These are phyloP conservation scores for Trypethelium eluteriae DNA, from an alignment of 495 filamentous ascomycete species.

Conservation along the genomic window DNA sequence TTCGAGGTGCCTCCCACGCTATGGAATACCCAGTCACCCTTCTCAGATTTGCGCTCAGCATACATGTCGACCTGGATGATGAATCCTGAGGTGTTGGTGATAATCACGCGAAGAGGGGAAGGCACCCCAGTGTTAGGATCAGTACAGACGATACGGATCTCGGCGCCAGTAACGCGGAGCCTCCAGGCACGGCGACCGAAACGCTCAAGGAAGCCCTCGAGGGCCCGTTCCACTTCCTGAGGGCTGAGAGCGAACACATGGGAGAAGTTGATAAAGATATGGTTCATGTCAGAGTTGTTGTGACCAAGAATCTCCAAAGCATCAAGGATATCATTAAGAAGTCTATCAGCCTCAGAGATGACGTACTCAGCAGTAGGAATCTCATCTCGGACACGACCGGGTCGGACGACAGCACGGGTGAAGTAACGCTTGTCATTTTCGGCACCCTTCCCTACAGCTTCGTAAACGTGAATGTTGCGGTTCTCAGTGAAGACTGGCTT, in stretches of 20 bases:
- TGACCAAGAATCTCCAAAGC: constrained; percentile 96
- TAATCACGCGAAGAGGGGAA: constrained; percentile 89
- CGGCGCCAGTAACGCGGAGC: constrained; percentile 91
- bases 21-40: constrained; percentile 95
- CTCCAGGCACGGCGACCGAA: constrained; percentile 95
- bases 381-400: constrained; percentile 88
- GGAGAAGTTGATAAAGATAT: constrained; percentile 99
- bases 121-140: constrained; percentile 76
- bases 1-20: constrained; percentile 91
- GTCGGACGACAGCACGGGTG: constrained; percentile 84
- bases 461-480: constrained; percentile 96
- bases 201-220: constrained; percentile 90
- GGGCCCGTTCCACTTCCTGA: constrained; percentile 83
- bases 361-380: constrained; percentile 96
- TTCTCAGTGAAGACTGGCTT: constrained; percentile 98
- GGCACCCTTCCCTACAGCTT: constrained; percentile 85
- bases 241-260: constrained; percentile 89
- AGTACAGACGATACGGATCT: constrained; percentile 97
- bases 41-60: constrained; percentile 94
- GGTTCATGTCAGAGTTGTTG: constrained; percentile 98
- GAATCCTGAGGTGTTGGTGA: constrained; percentile 98
- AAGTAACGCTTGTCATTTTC: constrained; percentile 98
- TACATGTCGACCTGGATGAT: constrained; percentile 97
- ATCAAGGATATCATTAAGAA: constrained; percentile 97
- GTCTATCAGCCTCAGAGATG: constrained; percentile 89